Evolutionary conservation across 1,284 basidiomycete genomes (phyloP), one percentile per base, ranked within the genome.

Genomic region (Trichosporon faecale): DNA sequence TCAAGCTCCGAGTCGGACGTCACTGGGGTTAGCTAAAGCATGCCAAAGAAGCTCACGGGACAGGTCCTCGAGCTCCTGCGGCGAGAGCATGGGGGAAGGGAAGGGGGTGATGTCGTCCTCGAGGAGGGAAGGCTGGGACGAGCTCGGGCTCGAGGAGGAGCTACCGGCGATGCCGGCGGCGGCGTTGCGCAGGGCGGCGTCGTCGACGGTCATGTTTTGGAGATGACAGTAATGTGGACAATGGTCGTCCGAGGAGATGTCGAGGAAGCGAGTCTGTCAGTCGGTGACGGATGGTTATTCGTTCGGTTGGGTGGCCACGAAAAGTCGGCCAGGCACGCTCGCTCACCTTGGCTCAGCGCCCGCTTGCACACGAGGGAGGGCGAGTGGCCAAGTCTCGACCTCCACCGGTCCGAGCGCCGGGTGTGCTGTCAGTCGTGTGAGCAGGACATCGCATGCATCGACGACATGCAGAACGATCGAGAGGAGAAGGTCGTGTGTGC

Each of bases 51-150:
- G 75, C 80, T 74, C 72, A 82, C 81, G 66, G 60, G 79, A 80
- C 31, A 81, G 68, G 11, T 77, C 79, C 16, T 78, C 79, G 49
- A 83, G 72, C 14, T 75, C 74, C 31, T 76, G 79, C 6, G 79
- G 76, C 0, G 73, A 76, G 4, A 79, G 70, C 44, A 76, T 75
- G 25, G 79, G 81, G 27, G 76, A 78, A 3, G 81, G 81, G 70
- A 82, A 82, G 6, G 82, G 82, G 2, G 82, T 83, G 66, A 79
- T 75, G 70, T 82, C 82, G 65, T 81, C 80, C 66, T 78, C 76
- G 12, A 74, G 40, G 35, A 33, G 67, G 52, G 37, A 63, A 27
- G 57, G 57, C 27, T 31, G 57, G 6, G 68, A 71, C 64, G 66
- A 75, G 61, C 67, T 64, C 23, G 66, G 67, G 40, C 68, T 69